These are phyloP conservation scores for Aphanomyces astaci DNA, from an alignment of 352 stramenopile genomes.

Conservation along the genomic window DNA sequence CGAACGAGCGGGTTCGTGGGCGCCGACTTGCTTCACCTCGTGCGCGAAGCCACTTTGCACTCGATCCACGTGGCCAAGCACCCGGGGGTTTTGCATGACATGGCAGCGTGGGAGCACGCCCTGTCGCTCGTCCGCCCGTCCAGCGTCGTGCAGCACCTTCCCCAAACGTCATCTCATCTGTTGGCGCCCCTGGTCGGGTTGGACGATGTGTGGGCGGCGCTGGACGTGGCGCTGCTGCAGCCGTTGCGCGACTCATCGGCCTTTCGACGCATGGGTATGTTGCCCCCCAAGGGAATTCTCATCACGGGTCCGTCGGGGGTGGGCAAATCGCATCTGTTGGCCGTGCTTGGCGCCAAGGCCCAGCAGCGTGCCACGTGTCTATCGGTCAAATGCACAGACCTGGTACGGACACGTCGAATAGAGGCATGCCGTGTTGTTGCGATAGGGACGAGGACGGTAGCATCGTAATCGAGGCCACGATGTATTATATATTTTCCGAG, in stretches of 20 bases:
- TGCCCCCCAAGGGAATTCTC: slow-evolving; percentile 94
- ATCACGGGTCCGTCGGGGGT: slow-evolving; percentile 97
- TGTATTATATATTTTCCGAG: too few relatives aligned
- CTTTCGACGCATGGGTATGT: slow-evolving; percentile 96
- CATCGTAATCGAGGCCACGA: too few relatives aligned
- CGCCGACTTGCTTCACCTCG: slow-evolving; percentile 72
- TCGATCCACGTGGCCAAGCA: slow-evolving; percentile 39
- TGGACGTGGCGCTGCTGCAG: slow-evolving; percentile 96
- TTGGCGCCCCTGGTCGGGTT: slow-evolving; percentile 93
- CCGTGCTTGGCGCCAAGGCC: slow-evolving; percentile 53
- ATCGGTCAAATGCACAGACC: slow-evolving; percentile 79
- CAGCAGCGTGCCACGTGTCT: slow-evolving; percentile 75
- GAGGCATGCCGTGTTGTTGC: too few relatives aligned
- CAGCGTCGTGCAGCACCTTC: slow-evolving; percentile 91
- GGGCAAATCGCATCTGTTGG: slow-evolving; percentile 95
- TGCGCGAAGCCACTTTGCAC: slow-evolving; percentile 57
- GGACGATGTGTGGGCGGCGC: slow-evolving; percentile 92
- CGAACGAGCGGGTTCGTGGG: slow-evolving; percentile 94
- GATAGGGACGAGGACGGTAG: too few relatives aligned
- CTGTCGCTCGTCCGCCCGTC: slow-evolving; percentile 90
- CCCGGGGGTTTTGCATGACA: slow-evolving; percentile 9
- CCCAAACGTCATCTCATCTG: too few relatives aligned
- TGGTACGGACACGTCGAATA: slow-evolving; percentile 29
- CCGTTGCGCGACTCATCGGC: slow-evolving; percentile 93
- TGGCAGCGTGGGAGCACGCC: slow-evolving; percentile 66